phyloP scores from a whole-genome alignment of 257 asterid genomes.

The Solanum chiquidenum region DNA sequence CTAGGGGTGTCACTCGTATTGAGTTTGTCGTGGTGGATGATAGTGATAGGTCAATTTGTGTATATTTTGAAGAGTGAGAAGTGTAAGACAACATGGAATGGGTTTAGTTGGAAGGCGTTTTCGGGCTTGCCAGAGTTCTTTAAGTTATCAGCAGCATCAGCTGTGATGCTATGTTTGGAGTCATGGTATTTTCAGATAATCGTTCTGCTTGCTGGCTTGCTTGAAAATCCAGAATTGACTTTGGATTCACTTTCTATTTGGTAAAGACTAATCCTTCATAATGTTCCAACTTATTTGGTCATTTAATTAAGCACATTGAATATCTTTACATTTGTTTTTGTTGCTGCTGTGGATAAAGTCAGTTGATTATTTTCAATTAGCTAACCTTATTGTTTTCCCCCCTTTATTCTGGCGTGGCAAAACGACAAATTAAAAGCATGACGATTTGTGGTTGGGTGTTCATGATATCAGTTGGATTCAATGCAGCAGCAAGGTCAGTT shows the following conservation, averaged over 20 bases:
- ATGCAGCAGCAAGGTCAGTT: slow-evolving; percentile 29
- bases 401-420: not conserved
- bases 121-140: slow-evolving; percentile 16
- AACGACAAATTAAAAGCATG: slow-evolving; percentile 11
- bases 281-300: not conserved
- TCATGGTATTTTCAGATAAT: slow-evolving; percentile 25
- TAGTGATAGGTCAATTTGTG: slow-evolving; percentile 14
- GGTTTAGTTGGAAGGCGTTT: slow-evolving; percentile 12
- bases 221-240: slow-evolving; percentile 21
- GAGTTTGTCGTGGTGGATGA: slow-evolving; percentile 22
- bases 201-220: slow-evolving; percentile 21
- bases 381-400: not conserved
- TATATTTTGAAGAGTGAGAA: slow-evolving; percentile 13
- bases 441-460: slow-evolving; percentile 27
- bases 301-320: not conserved
- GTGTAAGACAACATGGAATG: slow-evolving; percentile 14
- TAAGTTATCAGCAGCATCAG: slow-evolving; percentile 23
- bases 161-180: slow-evolving; percentile 26
- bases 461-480: slow-evolving; percentile 28
- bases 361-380: not conserved
- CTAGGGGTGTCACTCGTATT: slow-evolving; percentile 13
- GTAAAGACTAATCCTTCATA: slow-evolving; percentile 3
- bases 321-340: not conserved
- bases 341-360: not conserved
- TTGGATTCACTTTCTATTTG: slow-evolving; percentile 24